phyloP scores from a whole-genome alignment of 2,329 filamentous ascomycete genomes.

The Neocucurbitaria cava region DNA sequence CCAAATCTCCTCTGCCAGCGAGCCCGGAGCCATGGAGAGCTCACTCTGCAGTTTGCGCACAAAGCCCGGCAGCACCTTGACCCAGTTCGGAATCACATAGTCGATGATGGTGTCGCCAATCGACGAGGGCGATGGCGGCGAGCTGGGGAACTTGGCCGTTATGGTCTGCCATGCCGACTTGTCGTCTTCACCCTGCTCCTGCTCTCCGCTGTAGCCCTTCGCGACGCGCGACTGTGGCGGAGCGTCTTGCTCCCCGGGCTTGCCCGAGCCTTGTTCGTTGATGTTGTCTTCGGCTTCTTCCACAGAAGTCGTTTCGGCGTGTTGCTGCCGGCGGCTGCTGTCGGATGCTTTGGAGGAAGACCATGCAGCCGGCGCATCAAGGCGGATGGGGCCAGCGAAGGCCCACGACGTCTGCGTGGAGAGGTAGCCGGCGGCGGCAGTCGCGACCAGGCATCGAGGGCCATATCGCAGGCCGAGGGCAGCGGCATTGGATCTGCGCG shows the following conservation, averaged over 20 bases:
- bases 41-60: conserved; percentile 85
- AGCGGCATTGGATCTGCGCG: conserved; percentile 15
- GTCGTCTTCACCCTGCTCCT: conserved; percentile 18
- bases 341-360: conserved; percentile 23
- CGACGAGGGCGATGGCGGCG: conserved; percentile 40
- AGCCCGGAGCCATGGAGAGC: conserved; percentile 85
- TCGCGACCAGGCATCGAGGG: conserved; percentile 35
- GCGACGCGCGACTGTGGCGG: conserved; percentile 45
- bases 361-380: conserved; percentile 37
- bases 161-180: conserved; percentile 45
- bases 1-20: conserved; percentile 93
- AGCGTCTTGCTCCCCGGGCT: conserved; percentile 39
- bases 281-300: conserved; percentile 25
- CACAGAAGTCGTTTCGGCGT: conserved; percentile 25
- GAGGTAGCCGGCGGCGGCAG: conserved; percentile 30
- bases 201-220: conserved; percentile 29
- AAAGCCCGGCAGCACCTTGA: conserved; percentile 75
- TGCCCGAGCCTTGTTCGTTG: conserved; percentile 15
- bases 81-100: conserved; percentile 83
- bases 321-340: conserved; percentile 10
- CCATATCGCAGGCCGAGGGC: conserved; percentile 35
- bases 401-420: conserved; percentile 21
- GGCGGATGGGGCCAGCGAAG: conserved; percentile 29
- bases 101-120: conserved; percentile 66
- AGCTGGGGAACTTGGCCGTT: conserved; percentile 35